Base-by-base conservation (phyloP, 768 basidiomycete genomes). In the Suillus fuscotomentosus region DNA sequence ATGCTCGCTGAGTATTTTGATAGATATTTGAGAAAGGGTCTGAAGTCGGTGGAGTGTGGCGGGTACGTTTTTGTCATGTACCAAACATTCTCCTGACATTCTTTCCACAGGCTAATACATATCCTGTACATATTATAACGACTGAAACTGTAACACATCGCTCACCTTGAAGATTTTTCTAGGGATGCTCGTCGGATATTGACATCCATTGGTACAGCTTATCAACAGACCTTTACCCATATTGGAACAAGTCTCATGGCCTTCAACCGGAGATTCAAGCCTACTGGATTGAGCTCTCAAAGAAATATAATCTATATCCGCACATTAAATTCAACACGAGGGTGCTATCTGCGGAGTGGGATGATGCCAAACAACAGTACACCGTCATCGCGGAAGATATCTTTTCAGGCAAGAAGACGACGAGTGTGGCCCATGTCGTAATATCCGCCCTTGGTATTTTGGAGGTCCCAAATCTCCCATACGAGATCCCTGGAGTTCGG, bases 1-100 rank as follows among this genome's bases (percentile, higher is more conserved):
- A 20, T 36, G 57, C 9, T 64, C 22, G 17, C n/a, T 3, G 45
- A 43, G 4, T 45, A 17, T 31, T 7, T 8, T 24, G 15, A 59
- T 66, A 84, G 84, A 80, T 85, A n/a, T 82, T 78, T 43, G 84
- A 85, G 68, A 80, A 82, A 62, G 79, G 71, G 3, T 55, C 60
- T 4, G 78, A 80, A 41, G 75, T 85, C 24, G 84, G 84, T 10
- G 83, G 84, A 47, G 83, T 82, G 41, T 85, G 84, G 83, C 75
- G 81, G 65, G 84, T 85, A 61, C 68, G 83, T 75, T 38, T 10
- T 57, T 20, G 17, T 17, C 34, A 14, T 42, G 24, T 20, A n/a
- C 10, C 43, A 57, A 66, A 36, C 2, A 14, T 64, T 34, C 22
- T 27, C 20, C 39, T 24, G 41, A 48, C 22, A 14, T 56, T n/a